Conservation (phyloP, 2,329 filamentous ascomycete species). For the Setomelanomma holmii region DNA sequence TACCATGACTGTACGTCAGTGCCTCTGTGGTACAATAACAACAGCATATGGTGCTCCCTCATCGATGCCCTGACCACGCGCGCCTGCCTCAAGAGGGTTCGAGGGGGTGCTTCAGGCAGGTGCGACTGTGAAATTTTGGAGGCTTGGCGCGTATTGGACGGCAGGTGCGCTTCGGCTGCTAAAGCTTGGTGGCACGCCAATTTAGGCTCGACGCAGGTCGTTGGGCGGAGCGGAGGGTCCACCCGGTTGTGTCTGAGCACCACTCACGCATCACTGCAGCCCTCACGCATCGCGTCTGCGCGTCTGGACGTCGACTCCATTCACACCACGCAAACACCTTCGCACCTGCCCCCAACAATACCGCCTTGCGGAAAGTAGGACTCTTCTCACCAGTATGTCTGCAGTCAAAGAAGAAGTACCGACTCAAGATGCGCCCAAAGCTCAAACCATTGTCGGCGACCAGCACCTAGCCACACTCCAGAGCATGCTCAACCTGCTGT, state of each 20-base stretch:
- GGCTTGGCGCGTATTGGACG: constrained; percentile 5
- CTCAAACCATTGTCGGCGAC: constrained; percentile 16
- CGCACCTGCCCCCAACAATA: neutral
- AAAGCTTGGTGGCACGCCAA: constrained; percentile 13
- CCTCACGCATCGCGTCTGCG: constrained; percentile 13
- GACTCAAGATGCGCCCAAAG: constrained; percentile 11
- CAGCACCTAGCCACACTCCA: constrained; percentile 54
- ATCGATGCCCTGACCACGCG: neutral
- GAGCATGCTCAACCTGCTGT: constrained; percentile 56
- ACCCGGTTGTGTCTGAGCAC: constrained; percentile 18
- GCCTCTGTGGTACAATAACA: neutral
- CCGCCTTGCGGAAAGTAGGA: no score
- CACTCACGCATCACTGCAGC: neutral
- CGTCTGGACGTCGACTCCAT: neutral
- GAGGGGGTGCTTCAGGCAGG: neutral
- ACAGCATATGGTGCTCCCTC: neutral
- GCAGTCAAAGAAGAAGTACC: constrained; percentile 14
- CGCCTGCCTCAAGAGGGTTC: neutral
- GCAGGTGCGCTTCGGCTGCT: neutral
- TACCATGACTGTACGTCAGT: neutral
- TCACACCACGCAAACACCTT: neutral
- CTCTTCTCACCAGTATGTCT: constrained; percentile 27
- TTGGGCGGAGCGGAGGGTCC: neutral
- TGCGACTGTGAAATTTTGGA: constrained; percentile 1
- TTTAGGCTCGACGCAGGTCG: constrained; percentile 12